phyloP scores from a whole-genome alignment of 768 basidiomycete genomes.

The Pisolithus orientalis region DNA sequence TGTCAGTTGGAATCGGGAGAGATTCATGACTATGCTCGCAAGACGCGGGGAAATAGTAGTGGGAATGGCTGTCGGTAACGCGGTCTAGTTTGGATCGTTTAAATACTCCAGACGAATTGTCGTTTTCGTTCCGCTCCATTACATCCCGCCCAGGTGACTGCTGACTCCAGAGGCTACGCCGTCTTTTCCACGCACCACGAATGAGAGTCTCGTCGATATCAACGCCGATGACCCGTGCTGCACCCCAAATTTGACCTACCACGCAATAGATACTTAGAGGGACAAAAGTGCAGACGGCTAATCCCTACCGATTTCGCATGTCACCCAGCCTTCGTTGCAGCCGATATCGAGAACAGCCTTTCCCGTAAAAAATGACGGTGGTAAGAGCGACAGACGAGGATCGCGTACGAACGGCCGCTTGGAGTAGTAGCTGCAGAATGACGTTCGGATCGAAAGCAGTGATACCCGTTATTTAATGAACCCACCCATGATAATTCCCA shows the following conservation, averaged over 20 bases:
- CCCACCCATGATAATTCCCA: conserved; percentile 72
- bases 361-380: conserved; percentile 42
- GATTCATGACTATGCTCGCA: conserved; percentile 72
- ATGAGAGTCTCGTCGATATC: conserved; percentile 78
- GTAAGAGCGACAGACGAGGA: conserved; percentile 59
- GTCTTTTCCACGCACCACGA: conserved; percentile 68
- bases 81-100: conserved; percentile 11
- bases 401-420: conserved; percentile 60
- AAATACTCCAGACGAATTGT: neutral
- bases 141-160: conserved; percentile 31
- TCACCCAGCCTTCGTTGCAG: conserved; percentile 83
- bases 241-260: conserved; percentile 58
- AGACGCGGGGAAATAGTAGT: conserved; percentile 70
- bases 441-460: neutral
- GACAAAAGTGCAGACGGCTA: neutral
- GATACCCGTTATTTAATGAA: neutral
- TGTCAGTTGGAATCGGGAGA: conserved; percentile 52
- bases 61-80: neutral
- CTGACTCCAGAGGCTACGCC: conserved; percentile 65
- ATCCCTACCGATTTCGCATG: conserved; percentile 72
- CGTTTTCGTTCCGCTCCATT: neutral
- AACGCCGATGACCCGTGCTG: conserved; percentile 69
- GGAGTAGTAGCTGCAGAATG: conserved; percentile 57
- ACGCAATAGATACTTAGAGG: neutral
- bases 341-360: conserved; percentile 76